These are phyloP conservation scores for Phytophthora capsici DNA, from an alignment of 352 stramenopile species.

Conservation along the genomic window DNA sequence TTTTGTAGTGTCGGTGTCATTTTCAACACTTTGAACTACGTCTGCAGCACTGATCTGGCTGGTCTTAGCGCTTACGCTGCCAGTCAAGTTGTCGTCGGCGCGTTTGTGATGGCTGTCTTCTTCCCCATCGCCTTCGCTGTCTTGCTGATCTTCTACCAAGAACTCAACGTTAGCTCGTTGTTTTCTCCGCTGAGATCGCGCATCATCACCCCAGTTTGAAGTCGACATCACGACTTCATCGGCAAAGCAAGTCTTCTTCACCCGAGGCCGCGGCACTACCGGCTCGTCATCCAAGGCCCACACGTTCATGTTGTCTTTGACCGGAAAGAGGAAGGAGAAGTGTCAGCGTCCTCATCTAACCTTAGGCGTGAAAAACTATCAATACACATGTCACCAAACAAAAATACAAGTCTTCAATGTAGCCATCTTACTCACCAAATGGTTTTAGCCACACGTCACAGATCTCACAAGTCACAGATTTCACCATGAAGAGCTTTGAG, in stretches of 20 bases:
- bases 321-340: conserved; percentile 15
- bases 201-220: conserved; percentile 12
- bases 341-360: conserved; percentile 13
- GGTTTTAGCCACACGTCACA: neutral
- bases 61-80: conserved; percentile 24
- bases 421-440: conserved; percentile 8
- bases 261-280: conserved; percentile 5
- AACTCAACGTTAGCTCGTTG: conserved; percentile 31
- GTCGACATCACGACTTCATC: conserved; percentile 22
- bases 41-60: conserved; percentile 40
- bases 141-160: conserved; percentile 29
- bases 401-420: conserved; percentile 28
- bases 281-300: conserved; percentile 30
- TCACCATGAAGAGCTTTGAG: neutral
- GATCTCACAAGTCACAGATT: conserved; percentile 27
- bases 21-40: conserved; percentile 17
- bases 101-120: conserved; percentile 7
- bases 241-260: conserved; percentile 22
- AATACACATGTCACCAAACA: conserved; percentile 20
- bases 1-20: neutral
- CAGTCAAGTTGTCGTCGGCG: neutral
- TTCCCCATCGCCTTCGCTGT: conserved; percentile 23
- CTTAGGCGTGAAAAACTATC: conserved; percentile 18
- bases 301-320: conserved; percentile 30
- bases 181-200: conserved; percentile 21